Conservation (phyloP, 768 basidiomycete species). For the Daedaleopsis sinensis region DNA sequence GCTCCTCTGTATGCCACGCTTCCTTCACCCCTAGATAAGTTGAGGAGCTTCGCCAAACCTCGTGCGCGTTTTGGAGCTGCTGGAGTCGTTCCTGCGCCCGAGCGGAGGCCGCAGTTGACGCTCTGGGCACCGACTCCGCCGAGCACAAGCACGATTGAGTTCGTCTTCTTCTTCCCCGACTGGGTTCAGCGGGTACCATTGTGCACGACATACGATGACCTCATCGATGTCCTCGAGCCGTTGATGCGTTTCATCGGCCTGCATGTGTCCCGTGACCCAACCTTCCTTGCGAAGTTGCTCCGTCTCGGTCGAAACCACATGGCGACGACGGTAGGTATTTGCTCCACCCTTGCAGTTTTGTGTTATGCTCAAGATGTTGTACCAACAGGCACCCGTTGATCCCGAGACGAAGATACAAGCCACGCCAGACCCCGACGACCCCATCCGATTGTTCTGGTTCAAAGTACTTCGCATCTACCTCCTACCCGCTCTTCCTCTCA, state of each 20-base stretch:
- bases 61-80: slow-evolving; percentile 64
- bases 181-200: slow-evolving; percentile 77
- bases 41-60: slow-evolving; percentile 62
- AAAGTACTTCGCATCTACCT: slow-evolving; percentile 77
- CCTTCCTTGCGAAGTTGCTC: slow-evolving; percentile 79
- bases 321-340: slow-evolving; percentile 48
- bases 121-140: slow-evolving; percentile 82
- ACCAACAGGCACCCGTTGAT: slow-evolving; percentile 49
- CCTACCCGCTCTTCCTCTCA: slow-evolving; percentile 84
- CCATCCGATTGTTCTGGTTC: slow-evolving; percentile 82
- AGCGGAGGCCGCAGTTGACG: slow-evolving; percentile 70
- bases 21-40: slow-evolving; percentile 59
- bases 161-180: slow-evolving; percentile 88
- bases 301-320: slow-evolving; percentile 75
- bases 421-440: slow-evolving; percentile 57
- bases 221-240: slow-evolving; percentile 77
- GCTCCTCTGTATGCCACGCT: slow-evolving; percentile 60
- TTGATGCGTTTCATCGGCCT: slow-evolving; percentile 79
- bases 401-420: slow-evolving; percentile 61
- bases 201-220: slow-evolving; percentile 65
- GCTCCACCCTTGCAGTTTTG: not conserved
- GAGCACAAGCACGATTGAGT: slow-evolving; percentile 70
- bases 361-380: slow-evolving; percentile 7
- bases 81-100: slow-evolving; percentile 52
- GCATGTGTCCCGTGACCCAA: slow-evolving; percentile 77